Evolutionary conservation across 768 basidiomycete genomes (phyloP).

Genomic region (Leccinum subtestaceum): DNA sequence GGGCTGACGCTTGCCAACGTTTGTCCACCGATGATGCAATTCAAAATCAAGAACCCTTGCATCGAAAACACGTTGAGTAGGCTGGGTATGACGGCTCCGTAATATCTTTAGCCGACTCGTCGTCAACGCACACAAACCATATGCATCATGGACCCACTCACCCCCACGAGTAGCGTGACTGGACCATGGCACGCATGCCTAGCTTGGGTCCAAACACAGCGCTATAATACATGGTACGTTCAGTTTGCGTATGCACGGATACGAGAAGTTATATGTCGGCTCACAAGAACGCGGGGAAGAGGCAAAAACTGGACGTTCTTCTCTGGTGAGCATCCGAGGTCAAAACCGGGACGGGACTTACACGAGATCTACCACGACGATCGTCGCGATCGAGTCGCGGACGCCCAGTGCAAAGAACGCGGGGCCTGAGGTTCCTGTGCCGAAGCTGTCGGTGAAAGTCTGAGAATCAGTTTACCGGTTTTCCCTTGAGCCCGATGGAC

Average conservation of each 20-base stretch:
- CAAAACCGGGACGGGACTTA: conserved; percentile 22
- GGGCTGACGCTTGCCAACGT: conserved; percentile 48
- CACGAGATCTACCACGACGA: conserved; percentile 45
- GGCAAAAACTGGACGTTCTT: conserved; percentile 25
- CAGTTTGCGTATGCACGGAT: not conserved
- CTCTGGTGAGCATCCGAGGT: conserved; percentile 2
- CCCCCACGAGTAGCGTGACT: conserved; percentile 54
- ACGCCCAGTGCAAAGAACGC: conserved; percentile 47
- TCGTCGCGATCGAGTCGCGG: conserved; percentile 39
- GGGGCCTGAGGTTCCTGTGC: conserved; percentile 50
- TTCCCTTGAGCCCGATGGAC: no score
- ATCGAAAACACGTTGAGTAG: conserved; percentile 48
- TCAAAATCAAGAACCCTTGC: conserved; percentile 56
- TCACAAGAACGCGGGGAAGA: conserved; percentile 40
- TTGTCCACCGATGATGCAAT: conserved; percentile 62
- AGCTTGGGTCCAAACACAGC: conserved; percentile 53
- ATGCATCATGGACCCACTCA: conserved; percentile 18
- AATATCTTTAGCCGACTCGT: conserved; percentile 32
- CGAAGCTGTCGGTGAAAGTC: conserved; percentile 33
- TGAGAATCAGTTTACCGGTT: not conserved
- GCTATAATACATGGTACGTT: conserved; percentile 22
- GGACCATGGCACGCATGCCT: conserved; percentile 58
- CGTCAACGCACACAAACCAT: conserved; percentile 8
- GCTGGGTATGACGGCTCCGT: conserved; percentile 39
- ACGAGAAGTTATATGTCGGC: conserved; percentile 3